Evolutionary conservation across 352 stramenopile species (phyloP), one percentile per base, ranked within the genome.

Genomic region (Pythium phragmiticola): DNA sequence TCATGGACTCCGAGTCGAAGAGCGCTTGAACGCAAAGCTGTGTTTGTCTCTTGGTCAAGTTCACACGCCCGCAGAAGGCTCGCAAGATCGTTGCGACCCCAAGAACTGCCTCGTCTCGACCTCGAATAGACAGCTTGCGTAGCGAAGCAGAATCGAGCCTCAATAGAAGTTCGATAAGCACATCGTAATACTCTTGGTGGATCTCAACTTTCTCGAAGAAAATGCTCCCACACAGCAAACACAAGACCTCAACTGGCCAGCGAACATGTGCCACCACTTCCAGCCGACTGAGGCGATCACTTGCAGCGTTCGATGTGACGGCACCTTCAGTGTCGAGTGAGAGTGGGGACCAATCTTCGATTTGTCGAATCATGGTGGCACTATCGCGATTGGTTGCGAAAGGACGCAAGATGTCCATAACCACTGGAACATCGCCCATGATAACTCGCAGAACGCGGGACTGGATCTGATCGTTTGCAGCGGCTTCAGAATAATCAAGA

Each of bases 211-310:
- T 50, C 16, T 68, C 53, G 28, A 68, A 57, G 23, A 69, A 69
- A 7, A 69, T 57, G 23, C 55, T 74, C 9, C 47, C 55, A 13
- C 56, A 43, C 2, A 74, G 46, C n/a, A 68, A 39, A 39, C 62
- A 53, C 23, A 74, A 37, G 23, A 74, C 53, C 23, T 74, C 68
- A 16, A 70, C 30, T 2, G 68, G 58, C 63, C 63, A 71, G 11
- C 58, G 57, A 47, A 74, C 57, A 12, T 21, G 37, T 30, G 47
- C 62, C 12, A 68, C 49, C 3, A 71, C 48, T 50, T 71, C 68
- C 17, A 49, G 23, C 28, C 43, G 58, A 16, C 14, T 53, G 9
- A 14, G 16, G 14, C 21, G 37, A 7, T 19, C 19, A 26, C 13
- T 48, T 26, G 14, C 23, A 60, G 33, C 26, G 4, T 30, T 21